Conservation (phyloP, 2,329 filamentous ascomycete species). For the Xylaria sp. region DNA sequence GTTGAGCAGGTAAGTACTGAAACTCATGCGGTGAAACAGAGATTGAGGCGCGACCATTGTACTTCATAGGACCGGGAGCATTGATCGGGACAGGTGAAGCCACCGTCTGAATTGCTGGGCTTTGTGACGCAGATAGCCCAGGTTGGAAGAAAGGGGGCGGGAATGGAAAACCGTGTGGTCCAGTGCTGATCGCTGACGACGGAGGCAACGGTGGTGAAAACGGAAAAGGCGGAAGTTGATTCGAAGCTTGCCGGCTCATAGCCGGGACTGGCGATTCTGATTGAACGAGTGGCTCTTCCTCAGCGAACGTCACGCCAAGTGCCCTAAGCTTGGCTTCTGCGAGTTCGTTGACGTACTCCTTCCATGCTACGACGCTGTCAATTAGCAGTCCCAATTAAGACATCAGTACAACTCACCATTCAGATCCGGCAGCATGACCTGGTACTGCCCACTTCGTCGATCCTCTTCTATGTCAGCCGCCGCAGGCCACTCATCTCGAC, state of each 20-base stretch:
- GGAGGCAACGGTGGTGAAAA: slow-evolving; percentile 81
- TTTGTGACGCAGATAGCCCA: slow-evolving; percentile 55
- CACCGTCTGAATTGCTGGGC: slow-evolving; percentile 58
- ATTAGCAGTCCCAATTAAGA: slow-evolving; percentile 6
- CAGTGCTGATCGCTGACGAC: slow-evolving; percentile 68
- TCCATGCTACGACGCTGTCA: slow-evolving; percentile 46
- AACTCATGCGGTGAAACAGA: slow-evolving; percentile 59
- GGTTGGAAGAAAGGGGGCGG: slow-evolving; percentile 55
- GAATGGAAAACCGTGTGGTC: slow-evolving; percentile 52
- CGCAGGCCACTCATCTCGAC: slow-evolving; percentile 62
- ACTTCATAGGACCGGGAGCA: slow-evolving; percentile 49
- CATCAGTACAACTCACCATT: slow-evolving; percentile 42
- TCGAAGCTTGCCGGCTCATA: slow-evolving; percentile 64
- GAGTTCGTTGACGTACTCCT: slow-evolving; percentile 73
- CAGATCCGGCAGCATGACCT: slow-evolving; percentile 65
- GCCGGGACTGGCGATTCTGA: slow-evolving; percentile 61
- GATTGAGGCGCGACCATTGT: slow-evolving; percentile 67
- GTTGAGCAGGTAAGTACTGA: slow-evolving; percentile 60
- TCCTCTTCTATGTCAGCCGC: slow-evolving; percentile 54
- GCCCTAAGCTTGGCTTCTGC: slow-evolving; percentile 90
- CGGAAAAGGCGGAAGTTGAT: slow-evolving; percentile 67
- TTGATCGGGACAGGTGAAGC: slow-evolving; percentile 69
- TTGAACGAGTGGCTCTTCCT: slow-evolving; percentile 60
- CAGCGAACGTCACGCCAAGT: slow-evolving; percentile 76
- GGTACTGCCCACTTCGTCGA: slow-evolving; percentile 47